Evolutionary conservation across 2,329 filamentous ascomycete species (phyloP), one percentile per base, ranked within the genome.

Genomic region (Beauveria sp.): DNA sequence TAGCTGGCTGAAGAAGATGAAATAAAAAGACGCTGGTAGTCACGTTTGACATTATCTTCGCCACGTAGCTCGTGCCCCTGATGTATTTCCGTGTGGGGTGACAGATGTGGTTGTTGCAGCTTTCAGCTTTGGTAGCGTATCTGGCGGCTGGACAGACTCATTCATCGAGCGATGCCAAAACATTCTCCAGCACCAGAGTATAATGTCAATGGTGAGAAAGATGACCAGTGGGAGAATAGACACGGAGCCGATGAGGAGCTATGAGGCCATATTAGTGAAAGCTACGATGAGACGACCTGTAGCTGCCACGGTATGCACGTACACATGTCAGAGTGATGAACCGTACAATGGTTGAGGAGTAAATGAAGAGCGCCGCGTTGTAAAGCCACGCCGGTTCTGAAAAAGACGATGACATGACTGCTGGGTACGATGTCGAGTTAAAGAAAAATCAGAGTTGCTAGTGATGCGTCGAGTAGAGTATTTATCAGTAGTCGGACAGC

Each of bases 131-230:
- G 24, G 4, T 9, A 18, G 40, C 8, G 52, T 16, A 5, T 43
- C 24, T 3, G 24, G 18, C 18, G 44, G 16, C 9, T 24, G 18
- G 14, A 18, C 37, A 28, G 10, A 26, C 55, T 55, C 55, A 20
- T 40, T 44, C 12, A 24, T 24, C n/a, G 47, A 40, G 20, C 61
- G 26, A 51, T 62, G 28, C 34, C 66, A 69, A 61, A 67, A 68
- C 10, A 78, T 72, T 65, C 82, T 76, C 76, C 79, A 84, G 46
- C 80, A 64, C 80, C 81, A 84, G 34, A 84, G 73, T 28, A 71
- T 68, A 54, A 84, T 67, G 67, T 85, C 82, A 65, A 82, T 77
- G 34, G 76, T 63, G 61, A 84, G 73, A 34, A 84, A 69, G n/a
- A 75, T 68, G 34, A 77, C 61, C 34, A 82, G 69, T 2, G 82